Percentiles rank a stretch among this genome's conserved stretches.
These are phyloP conservation scores for Flaveria brownii DNA, from an alignment of 129 eudicot genomes.

Conservation along the genomic window DNA sequence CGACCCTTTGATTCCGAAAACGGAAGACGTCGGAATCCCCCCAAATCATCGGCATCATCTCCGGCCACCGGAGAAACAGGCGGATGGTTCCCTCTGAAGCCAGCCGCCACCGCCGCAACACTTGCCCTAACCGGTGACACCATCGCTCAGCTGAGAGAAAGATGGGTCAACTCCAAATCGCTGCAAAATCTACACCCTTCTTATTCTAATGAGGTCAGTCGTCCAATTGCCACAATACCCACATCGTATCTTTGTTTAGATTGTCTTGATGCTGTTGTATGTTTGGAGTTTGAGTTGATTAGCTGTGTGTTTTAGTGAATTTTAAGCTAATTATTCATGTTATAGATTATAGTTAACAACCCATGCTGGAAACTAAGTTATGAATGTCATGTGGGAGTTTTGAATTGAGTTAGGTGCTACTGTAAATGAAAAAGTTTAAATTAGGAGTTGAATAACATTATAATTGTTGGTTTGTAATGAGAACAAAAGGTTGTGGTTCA, in stretches of 20 bases:
- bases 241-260: background rate
- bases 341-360: too few relatives aligned
- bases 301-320: too few relatives aligned
- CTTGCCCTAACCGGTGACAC: conserved; percentile 93
- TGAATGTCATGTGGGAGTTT: too few relatives aligned
- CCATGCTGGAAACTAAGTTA: too few relatives aligned
- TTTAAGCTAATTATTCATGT: too few relatives aligned
- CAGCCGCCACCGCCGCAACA: conserved; percentile 69
- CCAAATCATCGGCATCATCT: conserved; percentile 42
- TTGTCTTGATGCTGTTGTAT: background rate
- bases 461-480: background rate
- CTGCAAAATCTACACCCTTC: conserved; percentile 18
- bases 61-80: conserved; percentile 34
- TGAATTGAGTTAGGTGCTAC: background rate
- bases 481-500: too few relatives aligned
- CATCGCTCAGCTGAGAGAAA: conserved; percentile 72
- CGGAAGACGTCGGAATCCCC: conserved; percentile 20
- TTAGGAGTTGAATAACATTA: background rate
- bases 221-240: background rate
- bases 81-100: conserved; percentile 64
- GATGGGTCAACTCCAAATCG: conserved; percentile 46
- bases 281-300: too few relatives aligned
- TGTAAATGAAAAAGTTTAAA: background rate
- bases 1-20: conserved; percentile 45
- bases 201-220: conserved; percentile 49